Evolutionary conservation across 2,329 filamentous ascomycete genomes (phyloP), one percentile per base, ranked within the genome.

Genomic region (Xylaria sp.): DNA sequence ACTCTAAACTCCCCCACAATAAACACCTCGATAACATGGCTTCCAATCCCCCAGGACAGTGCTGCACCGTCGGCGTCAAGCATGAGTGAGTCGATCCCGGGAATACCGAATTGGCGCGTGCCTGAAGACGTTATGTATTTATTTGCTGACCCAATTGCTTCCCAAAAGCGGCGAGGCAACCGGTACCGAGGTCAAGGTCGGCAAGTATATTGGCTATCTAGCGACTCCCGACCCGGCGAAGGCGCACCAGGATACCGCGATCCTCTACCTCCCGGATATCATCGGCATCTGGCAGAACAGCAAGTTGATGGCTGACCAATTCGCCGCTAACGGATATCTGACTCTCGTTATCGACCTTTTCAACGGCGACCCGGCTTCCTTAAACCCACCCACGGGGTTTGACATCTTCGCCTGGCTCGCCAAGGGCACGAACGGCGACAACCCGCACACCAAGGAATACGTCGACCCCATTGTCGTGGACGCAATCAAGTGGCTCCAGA

Each of bases 261-360:
- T 85, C 63, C 72, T 85, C 15, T 76, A 77, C 69, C 60, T 83
- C 38, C 78, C 80, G 13, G 83, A 85, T 62, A 76, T 84, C 60
- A 74, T 83, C 55, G 79, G 83, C 63, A 79, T 85, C 73, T 84
- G 81, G 81, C 79, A 84, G 62, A 87, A 90, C 75, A 77, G 80
- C 71, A 76, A 88, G 76, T 79, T 90, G 64, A 84, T 92, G 69
- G 90, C 90, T 62, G 91, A 93, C 79, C 85, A 90, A 71, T 90
- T 84, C 74, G 91, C 91, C 59, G 85, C 85, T 66, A 89, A 90
- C 73, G 90, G 89, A 68, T 92, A 91, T 78, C 80, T 87, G 58
- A 83, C 84, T 58, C 77, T 91, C 41, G 82, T 93, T 63, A 85
- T 90, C 27, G 90, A 93, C 74, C 76, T 90, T 54, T 90, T 92